phyloP scores from a whole-genome alignment of 805 yeast species.

The Candida arabinofermentans region DNA sequence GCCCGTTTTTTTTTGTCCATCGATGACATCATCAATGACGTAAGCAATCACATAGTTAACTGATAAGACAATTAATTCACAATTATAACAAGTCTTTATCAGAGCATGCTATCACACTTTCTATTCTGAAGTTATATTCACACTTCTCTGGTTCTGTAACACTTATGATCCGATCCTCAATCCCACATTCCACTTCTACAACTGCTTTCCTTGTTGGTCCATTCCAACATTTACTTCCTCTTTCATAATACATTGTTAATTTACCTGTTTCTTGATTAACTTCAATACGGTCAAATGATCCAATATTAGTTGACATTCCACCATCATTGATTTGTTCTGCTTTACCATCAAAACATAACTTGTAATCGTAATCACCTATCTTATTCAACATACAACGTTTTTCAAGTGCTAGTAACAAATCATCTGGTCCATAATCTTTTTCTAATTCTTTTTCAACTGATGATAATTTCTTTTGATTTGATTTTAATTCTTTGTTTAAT shows the following conservation, averaged over 20 bases:
- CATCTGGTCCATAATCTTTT: slow-evolving; percentile 54
- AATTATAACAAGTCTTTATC: slow-evolving; percentile 11
- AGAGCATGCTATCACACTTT: slow-evolving; percentile 44
- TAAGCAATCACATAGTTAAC: too few relatives aligned
- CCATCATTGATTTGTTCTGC: slow-evolving; percentile 51
- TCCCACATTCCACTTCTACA: slow-evolving; percentile 66
- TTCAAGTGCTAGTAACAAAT: slow-evolving; percentile 54
- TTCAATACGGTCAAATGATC: slow-evolving; percentile 17
- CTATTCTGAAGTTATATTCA: slow-evolving; percentile 55
- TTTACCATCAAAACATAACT: slow-evolving; percentile 52
- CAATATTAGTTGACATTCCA: slow-evolving; percentile 50
- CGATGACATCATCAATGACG: too few relatives aligned
- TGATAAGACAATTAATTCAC: too few relatives aligned
- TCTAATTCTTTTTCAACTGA: slow-evolving; percentile 7
- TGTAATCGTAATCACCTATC: slow-evolving; percentile 72
- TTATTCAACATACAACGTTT: slow-evolving; percentile 40
- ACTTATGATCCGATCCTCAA: slow-evolving; percentile 45
- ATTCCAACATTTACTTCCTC: slow-evolving; percentile 89
- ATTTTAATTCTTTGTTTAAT: slow-evolving; percentile 13
- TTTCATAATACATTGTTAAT: slow-evolving; percentile 34
- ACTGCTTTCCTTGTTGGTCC: slow-evolving; percentile 80
- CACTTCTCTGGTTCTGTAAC: slow-evolving; percentile 91
- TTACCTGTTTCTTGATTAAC: slow-evolving; percentile 6
- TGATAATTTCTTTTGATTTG: not conserved
- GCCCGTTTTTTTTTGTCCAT: too few relatives aligned